A percentile compares a stretch with the other conserved stretches of the same genome.
These are phyloP conservation scores for Halenospora varia DNA, from an alignment of 495 filamentous ascomycete genomes.

Conservation along the genomic window DNA sequence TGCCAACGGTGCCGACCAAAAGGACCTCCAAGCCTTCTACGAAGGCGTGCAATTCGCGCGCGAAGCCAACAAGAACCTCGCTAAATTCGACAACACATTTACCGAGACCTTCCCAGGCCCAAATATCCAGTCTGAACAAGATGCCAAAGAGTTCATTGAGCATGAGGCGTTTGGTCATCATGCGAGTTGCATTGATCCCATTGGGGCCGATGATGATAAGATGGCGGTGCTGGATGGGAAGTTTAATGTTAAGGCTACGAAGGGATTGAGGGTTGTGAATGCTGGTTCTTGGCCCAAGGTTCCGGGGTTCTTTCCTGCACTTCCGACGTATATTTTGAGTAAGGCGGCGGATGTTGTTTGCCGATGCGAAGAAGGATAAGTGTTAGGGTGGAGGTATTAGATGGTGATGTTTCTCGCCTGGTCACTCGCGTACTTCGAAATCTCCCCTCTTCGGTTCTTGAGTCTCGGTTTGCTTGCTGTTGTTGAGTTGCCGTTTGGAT, in stretches of 20 bases:
- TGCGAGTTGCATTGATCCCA: neutral
- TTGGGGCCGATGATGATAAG: neutral
- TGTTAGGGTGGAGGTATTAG: too few species aligned
- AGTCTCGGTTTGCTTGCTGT: too few species aligned
- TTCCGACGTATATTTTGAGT: conserved; percentile 51
- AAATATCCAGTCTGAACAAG: too few species aligned
- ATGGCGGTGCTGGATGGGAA: conserved; percentile 53
- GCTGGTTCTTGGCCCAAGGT: conserved; percentile 52
- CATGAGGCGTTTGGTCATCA: neutral
- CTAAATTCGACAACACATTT: too few species aligned
- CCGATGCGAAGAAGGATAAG: too few species aligned
- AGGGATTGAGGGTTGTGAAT: conserved; percentile 56
- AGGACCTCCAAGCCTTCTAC: conserved; percentile 42
- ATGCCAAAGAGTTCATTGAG: neutral
- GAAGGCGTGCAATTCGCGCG: conserved; percentile 39
- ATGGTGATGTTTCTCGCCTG: too few species aligned
- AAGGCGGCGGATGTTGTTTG: conserved; percentile 57
- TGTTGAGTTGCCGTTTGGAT: too few species aligned
- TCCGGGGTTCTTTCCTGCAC: conserved; percentile 49
- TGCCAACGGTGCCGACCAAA: too few species aligned
- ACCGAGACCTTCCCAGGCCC: too few species aligned
- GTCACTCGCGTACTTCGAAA: too few species aligned
- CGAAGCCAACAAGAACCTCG: neutral
- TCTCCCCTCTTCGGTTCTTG: too few species aligned
- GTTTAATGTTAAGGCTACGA: conserved; percentile 49